These are phyloP conservation scores for Spathaspora boniae DNA, from an alignment of 805 yeast genomes.

Conservation along the genomic window DNA sequence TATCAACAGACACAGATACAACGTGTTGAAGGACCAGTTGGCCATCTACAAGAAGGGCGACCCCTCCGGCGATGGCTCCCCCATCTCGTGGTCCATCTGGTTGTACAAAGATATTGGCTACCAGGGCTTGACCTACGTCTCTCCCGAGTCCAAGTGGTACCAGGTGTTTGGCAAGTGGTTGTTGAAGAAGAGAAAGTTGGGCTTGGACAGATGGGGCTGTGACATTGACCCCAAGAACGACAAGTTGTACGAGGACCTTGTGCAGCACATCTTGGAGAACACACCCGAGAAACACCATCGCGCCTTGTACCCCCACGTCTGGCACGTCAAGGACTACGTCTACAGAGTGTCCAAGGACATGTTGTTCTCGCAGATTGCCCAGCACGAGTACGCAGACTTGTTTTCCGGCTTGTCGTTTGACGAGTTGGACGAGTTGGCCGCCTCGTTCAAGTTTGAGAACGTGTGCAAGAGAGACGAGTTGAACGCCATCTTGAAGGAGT, in stretches of 20 bases:
- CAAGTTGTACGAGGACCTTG: conserved; percentile 32
- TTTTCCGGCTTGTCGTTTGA: conserved; percentile 40
- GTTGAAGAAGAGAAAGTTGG: conserved; percentile 40
- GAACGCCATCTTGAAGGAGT: conserved; percentile 28
- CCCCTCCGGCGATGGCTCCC: conserved; percentile 44
- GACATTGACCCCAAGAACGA: conserved; percentile 41
- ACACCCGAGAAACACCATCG: conserved; percentile 40
- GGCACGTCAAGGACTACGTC: conserved; percentile 37
- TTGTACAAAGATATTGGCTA: conserved; percentile 51
- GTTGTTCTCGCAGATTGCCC: conserved; percentile 41
- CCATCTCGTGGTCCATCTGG: conserved; percentile 53
- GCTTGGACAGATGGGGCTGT: conserved; percentile 50
- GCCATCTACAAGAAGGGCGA: conserved; percentile 42
- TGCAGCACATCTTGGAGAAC: conserved; percentile 33
- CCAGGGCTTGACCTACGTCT: conserved; percentile 47
- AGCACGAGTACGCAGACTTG: conserved; percentile 44
- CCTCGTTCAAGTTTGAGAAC: conserved; percentile 49
- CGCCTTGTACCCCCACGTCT: conserved; percentile 39
- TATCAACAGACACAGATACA: conserved; percentile 38
- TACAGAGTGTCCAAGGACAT: conserved; percentile 40
- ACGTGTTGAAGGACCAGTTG: conserved; percentile 45
- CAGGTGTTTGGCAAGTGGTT: conserved; percentile 41
- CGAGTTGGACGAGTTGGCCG: conserved; percentile 49
- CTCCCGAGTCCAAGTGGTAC: conserved; percentile 43
- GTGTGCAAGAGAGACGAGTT: conserved; percentile 39